Conservation (phyloP, 352 stramenopile species). For the Thalassiosira livingstoniorum region DNA sequence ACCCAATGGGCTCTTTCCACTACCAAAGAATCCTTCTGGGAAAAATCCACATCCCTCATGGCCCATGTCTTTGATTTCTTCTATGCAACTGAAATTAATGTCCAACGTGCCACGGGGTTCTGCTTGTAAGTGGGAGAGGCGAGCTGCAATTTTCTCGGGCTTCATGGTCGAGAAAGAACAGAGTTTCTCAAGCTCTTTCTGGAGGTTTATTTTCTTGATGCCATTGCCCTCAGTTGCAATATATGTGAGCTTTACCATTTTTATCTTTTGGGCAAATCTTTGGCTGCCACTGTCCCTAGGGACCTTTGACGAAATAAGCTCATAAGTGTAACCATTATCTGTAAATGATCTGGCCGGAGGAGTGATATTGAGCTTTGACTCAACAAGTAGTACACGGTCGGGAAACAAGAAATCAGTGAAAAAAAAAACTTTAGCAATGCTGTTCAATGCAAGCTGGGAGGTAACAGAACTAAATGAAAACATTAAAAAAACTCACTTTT, state of each 20-base stretch:
- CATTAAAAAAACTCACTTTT: too few relatives aligned
- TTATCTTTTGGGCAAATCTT: too few relatives aligned
- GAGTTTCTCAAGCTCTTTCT: conserved; percentile 48
- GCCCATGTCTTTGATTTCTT: conserved; percentile 56
- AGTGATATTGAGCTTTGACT: neutral
- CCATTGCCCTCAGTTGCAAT: conserved; percentile 13
- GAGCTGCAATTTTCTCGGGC: conserved; percentile 50
- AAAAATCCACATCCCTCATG: conserved; percentile 65
- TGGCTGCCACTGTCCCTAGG: conserved; percentile 3
- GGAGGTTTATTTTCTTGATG: conserved; percentile 34
- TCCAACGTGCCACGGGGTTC: conserved; percentile 6
- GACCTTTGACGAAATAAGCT: conserved; percentile 44
- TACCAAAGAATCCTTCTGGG: conserved; percentile 40
- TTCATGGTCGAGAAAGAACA: conserved; percentile 52
- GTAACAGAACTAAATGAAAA: too few relatives aligned
- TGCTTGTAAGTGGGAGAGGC: conserved; percentile 56
- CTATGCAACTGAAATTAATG: conserved; percentile 32
- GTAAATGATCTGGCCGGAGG: conserved; percentile 25
- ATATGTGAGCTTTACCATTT: conserved; percentile 47
- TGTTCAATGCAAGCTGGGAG: too few relatives aligned
- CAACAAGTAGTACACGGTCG: neutral
- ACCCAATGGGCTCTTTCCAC: conserved; percentile 2
- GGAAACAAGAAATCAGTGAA: too few relatives aligned
- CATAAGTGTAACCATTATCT: conserved; percentile 18
- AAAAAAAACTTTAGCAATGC: too few relatives aligned